Evolutionary conservation across 345 rosid species (phyloP), one percentile per base, ranked within the genome.

Genomic region (Lumnitzera racemosa): DNA sequence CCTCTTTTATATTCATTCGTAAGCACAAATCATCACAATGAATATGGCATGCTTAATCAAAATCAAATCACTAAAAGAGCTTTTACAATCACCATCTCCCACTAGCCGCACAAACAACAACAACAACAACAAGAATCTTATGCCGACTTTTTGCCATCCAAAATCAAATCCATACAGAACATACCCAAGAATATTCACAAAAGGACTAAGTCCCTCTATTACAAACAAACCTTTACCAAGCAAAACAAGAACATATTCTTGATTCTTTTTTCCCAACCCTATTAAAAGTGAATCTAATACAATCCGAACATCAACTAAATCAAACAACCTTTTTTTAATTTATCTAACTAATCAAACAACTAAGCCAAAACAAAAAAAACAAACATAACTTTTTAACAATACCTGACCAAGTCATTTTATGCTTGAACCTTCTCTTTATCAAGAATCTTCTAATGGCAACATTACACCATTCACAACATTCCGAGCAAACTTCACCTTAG

Each of bases 341-440:
- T 10, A 49, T 56, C 13, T 4, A 13, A 7, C 23, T 31, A 49
- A 12, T 57, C 2, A 15, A 52, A 51, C n/a, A 3, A 46, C 51
- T 11, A 15, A 48, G 15, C n/a, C 47, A 13, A 20, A 17, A 24
- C 12, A 27, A 61, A 43, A 52, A 36, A 13, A 43, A 24, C 16
- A 17, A 15, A 46, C 9, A 13, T 25, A 43, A 11, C 1, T 62
- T 0, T 12, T 9, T 15, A n/a, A 8, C 15, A 11, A 31, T 59
- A 94, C 99, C 95, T 90, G 97, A 70, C 79, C 85, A 61, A 95
- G n/a, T 90, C 96, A 90, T 95, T 68, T 95, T 95, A 62, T 82
- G 89, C 65, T 83, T 90, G 67, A 58, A 95, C 88, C 64, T 90
- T 95, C 64, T 95, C 99, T 70, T 95, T 95, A 55, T 95, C 96